phyloP scores from a whole-genome alignment of 768 basidiomycete genomes.

The Tulasnella sp. region DNA sequence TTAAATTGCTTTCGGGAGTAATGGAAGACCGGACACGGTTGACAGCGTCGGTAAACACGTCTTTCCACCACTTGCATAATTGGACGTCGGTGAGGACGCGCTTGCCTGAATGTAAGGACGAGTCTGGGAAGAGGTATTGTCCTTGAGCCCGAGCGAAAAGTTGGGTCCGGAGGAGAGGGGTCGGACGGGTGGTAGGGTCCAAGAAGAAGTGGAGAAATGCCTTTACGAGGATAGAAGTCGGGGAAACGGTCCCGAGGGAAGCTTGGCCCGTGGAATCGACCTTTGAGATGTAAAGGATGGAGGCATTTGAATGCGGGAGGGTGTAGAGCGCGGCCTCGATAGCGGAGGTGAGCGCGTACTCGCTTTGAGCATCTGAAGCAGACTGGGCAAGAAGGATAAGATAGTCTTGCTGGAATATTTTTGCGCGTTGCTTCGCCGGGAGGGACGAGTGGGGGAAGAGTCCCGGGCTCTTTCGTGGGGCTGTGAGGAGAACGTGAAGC shows the following conservation, averaged over 20 bases:
- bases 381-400: conserved; percentile 50
- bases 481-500: conserved; percentile 58
- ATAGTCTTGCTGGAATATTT: conserved; percentile 60
- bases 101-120: conserved; percentile 55
- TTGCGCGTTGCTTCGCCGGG: conserved; percentile 38
- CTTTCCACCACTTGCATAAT: conserved; percentile 90
- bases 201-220: conserved; percentile 54
- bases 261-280: conserved; percentile 85
- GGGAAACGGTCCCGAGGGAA: conserved; percentile 33
- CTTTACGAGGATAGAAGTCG: conserved; percentile 51
- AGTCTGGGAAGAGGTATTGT: conserved; percentile 93
- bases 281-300: conserved; percentile 83
- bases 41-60: conserved; percentile 41
- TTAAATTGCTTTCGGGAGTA: background rate
- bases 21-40: background rate
- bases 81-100: conserved; percentile 60
- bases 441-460: conserved; percentile 59
- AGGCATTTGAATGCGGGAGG: conserved; percentile 52
- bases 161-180: conserved; percentile 60
- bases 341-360: conserved; percentile 57
- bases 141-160: conserved; percentile 81
- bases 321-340: conserved; percentile 69
- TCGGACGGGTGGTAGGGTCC: conserved; percentile 50
- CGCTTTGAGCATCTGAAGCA: background rate
- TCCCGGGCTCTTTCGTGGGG: conserved; percentile 49